phyloP scores from a whole-genome alignment of 1,284 basidiomycete species.

The Sanguinoderma infundibulare region DNA sequence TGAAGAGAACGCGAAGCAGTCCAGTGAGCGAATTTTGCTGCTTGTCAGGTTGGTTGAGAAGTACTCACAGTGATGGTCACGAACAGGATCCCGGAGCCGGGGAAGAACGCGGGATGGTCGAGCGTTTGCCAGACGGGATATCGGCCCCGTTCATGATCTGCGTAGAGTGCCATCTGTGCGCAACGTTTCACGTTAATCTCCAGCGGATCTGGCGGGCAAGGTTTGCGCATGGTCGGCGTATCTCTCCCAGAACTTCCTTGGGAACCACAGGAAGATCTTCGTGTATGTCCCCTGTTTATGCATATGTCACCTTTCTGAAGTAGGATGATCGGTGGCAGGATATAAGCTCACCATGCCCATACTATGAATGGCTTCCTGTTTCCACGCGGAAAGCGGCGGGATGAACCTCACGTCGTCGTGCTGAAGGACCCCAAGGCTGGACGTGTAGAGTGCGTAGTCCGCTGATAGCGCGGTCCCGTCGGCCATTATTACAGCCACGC shows the following conservation, averaged over 20 bases:
- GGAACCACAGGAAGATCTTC: conserved; percentile 73
- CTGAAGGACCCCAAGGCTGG: conserved; percentile 64
- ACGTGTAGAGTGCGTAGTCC: conserved; percentile 64
- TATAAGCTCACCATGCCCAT: conserved; percentile 56
- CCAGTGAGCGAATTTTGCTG: background rate
- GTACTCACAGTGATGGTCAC: conserved; percentile 64
- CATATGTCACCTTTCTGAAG: too few species aligned
- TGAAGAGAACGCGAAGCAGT: background rate
- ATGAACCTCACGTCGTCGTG: too few species aligned
- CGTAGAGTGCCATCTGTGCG: too few species aligned
- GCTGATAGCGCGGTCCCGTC: conserved; percentile 49
- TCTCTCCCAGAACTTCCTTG: conserved; percentile 72
- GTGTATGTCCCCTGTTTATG: conserved; percentile 58
- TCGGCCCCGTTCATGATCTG: too few species aligned
- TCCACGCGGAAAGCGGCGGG: too few species aligned
- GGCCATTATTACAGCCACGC: conserved; percentile 38
- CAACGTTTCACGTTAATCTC: too few species aligned
- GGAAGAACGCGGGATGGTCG: too few species aligned
- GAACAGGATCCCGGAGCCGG: too few species aligned
- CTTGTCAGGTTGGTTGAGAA: background rate
- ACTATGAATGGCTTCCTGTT: too few species aligned
- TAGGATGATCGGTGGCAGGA: too few species aligned
- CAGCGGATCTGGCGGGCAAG: too few species aligned
- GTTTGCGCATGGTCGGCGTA: conserved; percentile 28
- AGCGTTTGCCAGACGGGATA: too few species aligned